A percentile compares a stretch with the other conserved stretches of the same genome.
These are phyloP conservation scores for Debaryomycetaceae sp. DNA, from an alignment of 1,139 yeast species.

Conservation along the genomic window DNA sequence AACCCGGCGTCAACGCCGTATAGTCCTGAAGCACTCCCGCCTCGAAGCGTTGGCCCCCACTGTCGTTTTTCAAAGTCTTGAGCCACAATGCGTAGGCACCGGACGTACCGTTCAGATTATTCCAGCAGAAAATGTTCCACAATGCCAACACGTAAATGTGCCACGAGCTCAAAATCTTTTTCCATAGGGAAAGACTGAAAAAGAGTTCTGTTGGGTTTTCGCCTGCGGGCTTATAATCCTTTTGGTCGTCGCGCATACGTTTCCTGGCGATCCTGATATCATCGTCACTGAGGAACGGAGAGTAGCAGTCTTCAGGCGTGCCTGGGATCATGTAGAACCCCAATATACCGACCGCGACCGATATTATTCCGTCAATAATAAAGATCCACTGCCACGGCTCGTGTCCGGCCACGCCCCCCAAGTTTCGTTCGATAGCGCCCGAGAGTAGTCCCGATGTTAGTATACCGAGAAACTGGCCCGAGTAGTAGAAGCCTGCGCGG, in stretches of 20 bases:
- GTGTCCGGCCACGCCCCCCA: conserved; percentile 39
- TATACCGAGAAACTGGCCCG: conserved; percentile 51
- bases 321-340: conserved; percentile 62
- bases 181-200: conserved; percentile 33
- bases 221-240: conserved; percentile 18
- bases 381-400: conserved; percentile 70
- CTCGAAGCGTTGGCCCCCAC: conserved; percentile 16
- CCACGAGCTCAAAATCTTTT: conserved; percentile 41
- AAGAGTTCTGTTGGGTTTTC: conserved; percentile 16
- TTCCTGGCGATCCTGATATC: conserved; percentile 53
- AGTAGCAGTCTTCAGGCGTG: conserved; percentile 50
- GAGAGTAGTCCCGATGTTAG: conserved; percentile 56
- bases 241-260: conserved; percentile 38
- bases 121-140: conserved; percentile 58
- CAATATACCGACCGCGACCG: conserved; percentile 48
- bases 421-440: conserved; percentile 40
- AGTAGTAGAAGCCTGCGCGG: conserved; percentile 50
- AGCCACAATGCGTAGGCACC: conserved; percentile 45
- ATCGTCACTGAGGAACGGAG: conserved; percentile 47
- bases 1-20: conserved; percentile 34
- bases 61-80: conserved; percentile 18
- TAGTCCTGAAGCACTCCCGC: conserved; percentile 28
- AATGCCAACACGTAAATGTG: conserved; percentile 39
- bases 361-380: conserved; percentile 53
- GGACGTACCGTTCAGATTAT: conserved; percentile 35